Evolutionary conservation across 352 stramenopile genomes (phyloP).

Genomic region (Peronosclerospora sorghi): DNA sequence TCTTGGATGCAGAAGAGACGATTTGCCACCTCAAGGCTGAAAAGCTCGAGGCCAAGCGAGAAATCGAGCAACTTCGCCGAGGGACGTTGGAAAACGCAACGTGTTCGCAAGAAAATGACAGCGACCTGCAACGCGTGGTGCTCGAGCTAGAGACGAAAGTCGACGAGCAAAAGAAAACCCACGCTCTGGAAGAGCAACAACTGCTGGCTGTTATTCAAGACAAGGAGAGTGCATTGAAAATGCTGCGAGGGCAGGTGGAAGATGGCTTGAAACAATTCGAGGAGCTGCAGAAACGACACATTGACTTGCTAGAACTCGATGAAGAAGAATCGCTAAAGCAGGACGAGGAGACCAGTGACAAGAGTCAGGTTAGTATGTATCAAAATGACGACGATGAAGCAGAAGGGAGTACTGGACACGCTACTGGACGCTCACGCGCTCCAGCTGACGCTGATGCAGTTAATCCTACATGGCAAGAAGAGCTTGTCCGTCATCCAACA

Average conservation of each 20-base stretch:
- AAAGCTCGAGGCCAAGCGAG: conserved; percentile 41
- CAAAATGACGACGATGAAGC: conserved; percentile 17
- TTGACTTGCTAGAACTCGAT: conserved; percentile 26
- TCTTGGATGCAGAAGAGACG: conserved; percentile 58
- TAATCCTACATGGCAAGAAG: conserved; percentile 38
- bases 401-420: conserved; percentile 3
- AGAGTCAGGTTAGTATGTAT: conserved; percentile 21
- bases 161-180: conserved; percentile 20
- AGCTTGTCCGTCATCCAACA: conserved; percentile 58
- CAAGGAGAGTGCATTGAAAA: conserved; percentile 39
- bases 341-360: conserved; percentile 5
- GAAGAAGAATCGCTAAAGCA: conserved; percentile 9
- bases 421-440: conserved; percentile 4
- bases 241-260: conserved; percentile 23
- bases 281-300: conserved; percentile 21
- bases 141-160: conserved; percentile 32
- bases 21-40: conserved; percentile 70
- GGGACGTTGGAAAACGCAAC: too few species aligned
- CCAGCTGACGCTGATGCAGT: conserved; percentile 6
- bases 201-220: conserved; percentile 50
- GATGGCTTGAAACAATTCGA: conserved; percentile 14
- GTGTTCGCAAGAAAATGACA: neutral
- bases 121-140: conserved; percentile 16
- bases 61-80: conserved; percentile 53
- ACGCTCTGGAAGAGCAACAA: conserved; percentile 36